Base-by-base conservation (phyloP, 2,329 filamentous ascomycete genomes). In the Phialophora chinensis region DNA sequence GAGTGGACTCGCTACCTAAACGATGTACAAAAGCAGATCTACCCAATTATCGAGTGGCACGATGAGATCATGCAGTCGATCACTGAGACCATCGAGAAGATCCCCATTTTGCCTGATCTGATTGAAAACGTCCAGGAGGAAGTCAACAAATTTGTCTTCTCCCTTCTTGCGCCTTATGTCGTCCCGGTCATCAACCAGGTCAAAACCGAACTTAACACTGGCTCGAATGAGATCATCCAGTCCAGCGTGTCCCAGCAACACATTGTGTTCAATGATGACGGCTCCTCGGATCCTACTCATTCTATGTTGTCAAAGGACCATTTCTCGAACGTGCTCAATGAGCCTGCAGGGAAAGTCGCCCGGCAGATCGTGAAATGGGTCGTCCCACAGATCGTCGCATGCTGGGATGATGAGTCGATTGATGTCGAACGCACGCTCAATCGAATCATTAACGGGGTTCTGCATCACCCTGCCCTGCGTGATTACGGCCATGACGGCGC, bases 221-320 rank as follows among this genome's bases (percentile, higher is more conserved):
- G 93, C 35, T 95, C 92, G 2, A 89, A 87, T 1, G 91, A 96
- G 78, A 90, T 97, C 74, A 96, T 97, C 70, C 84, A 91, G 73
- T 93, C 90, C 81, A 94, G 91, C 77, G 85, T 90, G 77, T 87
- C 90, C 60, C 90, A 96, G 81, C 93, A 97, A 80, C 88, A 91
- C 74, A 86, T 96, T 72, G 92, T 97, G 58, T 97, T 97, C 79
- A 80, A 91, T 53, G 89, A 97, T 71, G 90, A 96, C 74, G 69
- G 85, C 60, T 90, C 82, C 69, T 88, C 87, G 23, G 90, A 97
- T 74, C 94, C 93, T 0, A 97, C 93, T 1, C 93, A 97, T 81
- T 96, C 92, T 23, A 97, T 97, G 93, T 83, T 97, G 60, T 93
- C 92, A 66, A 97, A 97, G 81, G 93, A 97, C 74, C 93, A 97